phyloP scores from a whole-genome alignment of 495 filamentous ascomycete genomes.

The Penicillium chermesinum region DNA sequence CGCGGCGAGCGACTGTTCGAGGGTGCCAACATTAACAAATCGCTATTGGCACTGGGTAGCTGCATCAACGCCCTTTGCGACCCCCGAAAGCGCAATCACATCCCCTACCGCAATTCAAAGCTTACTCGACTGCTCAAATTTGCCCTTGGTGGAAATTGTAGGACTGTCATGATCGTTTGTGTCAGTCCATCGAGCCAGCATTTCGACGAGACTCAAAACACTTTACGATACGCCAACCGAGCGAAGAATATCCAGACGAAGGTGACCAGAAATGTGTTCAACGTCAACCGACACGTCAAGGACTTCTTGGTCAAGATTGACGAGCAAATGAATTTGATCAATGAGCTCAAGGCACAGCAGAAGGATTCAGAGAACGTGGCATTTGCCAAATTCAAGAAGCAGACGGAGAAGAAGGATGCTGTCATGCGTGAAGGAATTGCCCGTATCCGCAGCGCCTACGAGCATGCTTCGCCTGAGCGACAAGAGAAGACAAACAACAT shows the following conservation, averaged over 20 bases:
- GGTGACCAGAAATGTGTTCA: constrained; percentile 96
- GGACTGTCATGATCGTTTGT: constrained; percentile 99
- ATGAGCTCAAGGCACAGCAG: constrained; percentile 86
- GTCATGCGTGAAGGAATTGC: constrained; percentile 76
- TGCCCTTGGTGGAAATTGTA: constrained; percentile 94
- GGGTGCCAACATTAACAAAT: constrained; percentile 99
- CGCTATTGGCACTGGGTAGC: constrained; percentile 86
- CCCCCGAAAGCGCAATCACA: constrained; percentile 83
- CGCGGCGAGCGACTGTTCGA: constrained; percentile 86
- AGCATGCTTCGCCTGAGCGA: constrained; percentile 72
- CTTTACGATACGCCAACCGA: constrained; percentile 91
- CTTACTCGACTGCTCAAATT: constrained; percentile 95
- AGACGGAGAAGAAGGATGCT: constrained; percentile 72
- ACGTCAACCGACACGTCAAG: constrained; percentile 98
- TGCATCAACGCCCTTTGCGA: constrained; percentile 99
- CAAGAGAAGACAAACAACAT: constrained; percentile 72
- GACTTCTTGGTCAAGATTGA: constrained; percentile 97
- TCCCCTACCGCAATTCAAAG: constrained; percentile 97
- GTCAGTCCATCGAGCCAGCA: constrained; percentile 95
- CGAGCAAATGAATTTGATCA: constrained; percentile 88
- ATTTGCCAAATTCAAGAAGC: constrained; percentile 85
- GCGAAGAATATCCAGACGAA: constrained; percentile 99
- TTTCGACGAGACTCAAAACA: constrained; percentile 99
- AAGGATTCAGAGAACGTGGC: constrained; percentile 83
- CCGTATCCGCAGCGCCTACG: constrained; percentile 77